A percentile compares a stretch with the other conserved stretches of the same genome.
Conservation (phyloP, 495 filamentous ascomycete genomes). For the Lasiosphaeriaceae sp. region DNA sequence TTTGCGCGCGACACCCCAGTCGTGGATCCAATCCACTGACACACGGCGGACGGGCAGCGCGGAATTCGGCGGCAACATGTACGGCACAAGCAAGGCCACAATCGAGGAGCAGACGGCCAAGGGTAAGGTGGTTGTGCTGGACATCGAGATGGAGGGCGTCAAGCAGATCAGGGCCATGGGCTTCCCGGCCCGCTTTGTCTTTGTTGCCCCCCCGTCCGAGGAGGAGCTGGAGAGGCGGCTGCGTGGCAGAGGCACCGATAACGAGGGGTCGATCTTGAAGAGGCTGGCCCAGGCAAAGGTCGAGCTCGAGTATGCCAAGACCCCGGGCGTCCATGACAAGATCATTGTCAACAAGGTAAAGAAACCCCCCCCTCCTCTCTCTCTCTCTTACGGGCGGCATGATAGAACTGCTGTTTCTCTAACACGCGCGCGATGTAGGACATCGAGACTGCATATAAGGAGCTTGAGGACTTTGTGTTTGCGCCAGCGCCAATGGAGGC, state of each 20-base stretch:
- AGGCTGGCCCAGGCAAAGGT: slow-evolving; percentile 71
- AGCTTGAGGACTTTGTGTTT: slow-evolving; percentile 66
- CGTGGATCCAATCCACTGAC: background rate
- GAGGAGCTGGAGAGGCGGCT: slow-evolving; percentile 72
- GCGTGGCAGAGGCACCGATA: slow-evolving; percentile 79
- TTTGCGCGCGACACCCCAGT: background rate
- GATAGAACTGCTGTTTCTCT: background rate
- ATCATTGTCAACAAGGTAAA: slow-evolving; percentile 81
- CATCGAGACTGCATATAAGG: slow-evolving; percentile 74
- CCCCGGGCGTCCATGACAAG: slow-evolving; percentile 72
- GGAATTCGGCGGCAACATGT: slow-evolving; percentile 80
- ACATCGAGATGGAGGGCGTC: slow-evolving; percentile 98
- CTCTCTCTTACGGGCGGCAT: background rate
- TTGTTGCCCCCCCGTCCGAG: slow-evolving; percentile 75
- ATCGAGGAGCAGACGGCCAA: slow-evolving; percentile 69
- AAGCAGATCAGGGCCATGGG: slow-evolving; percentile 84
- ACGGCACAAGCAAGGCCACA: slow-evolving; percentile 76
- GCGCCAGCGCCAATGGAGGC: slow-evolving; percentile 15
- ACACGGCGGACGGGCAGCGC: slow-evolving; percentile 45
- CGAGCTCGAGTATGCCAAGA: slow-evolving; percentile 77
- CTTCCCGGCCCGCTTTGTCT: slow-evolving; percentile 77
- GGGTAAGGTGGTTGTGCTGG: slow-evolving; percentile 64
- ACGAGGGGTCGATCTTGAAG: slow-evolving; percentile 70
- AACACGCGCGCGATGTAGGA: slow-evolving; percentile 35
- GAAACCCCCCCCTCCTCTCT: slow-evolving; percentile 1